Percentiles rank a stretch among this genome's conserved stretches.
phyloP scores from a whole-genome alignment of 345 rosid genomes.

The Syzygium grande region DNA sequence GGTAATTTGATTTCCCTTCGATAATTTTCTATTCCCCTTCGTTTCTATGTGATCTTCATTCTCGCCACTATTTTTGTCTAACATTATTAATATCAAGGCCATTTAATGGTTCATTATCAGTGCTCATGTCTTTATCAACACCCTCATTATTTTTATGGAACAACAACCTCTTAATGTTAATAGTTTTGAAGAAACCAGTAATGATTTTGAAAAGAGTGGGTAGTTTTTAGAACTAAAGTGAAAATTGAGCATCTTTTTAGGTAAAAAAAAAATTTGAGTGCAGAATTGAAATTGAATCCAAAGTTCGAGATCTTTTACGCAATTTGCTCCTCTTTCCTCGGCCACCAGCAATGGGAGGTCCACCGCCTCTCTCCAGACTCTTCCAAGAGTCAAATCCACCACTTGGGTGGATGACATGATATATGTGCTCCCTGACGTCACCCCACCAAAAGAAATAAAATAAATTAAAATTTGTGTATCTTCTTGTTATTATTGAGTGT shows the following conservation, averaged over 20 bases:
- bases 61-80: no score
- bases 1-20: background rate
- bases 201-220: no score
- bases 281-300: background rate
- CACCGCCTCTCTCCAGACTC: background rate
- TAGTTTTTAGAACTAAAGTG: no score
- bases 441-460: background rate
- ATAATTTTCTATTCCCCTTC: background rate
- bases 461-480: background rate
- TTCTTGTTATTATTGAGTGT: background rate
- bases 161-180: no score
- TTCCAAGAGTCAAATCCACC: background rate
- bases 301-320: no score
- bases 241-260: background rate
- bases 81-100: no score
- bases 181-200: no score
- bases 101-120: no score
- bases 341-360: background rate
- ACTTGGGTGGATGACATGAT: background rate
- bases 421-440: slow-evolving; percentile 7
- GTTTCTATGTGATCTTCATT: background rate
- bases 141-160: no score
- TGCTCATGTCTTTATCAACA: no score
- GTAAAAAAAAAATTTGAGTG: background rate
- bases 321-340: background rate